Conservation (phyloP, 306 rosid genomes). For the Cicer yamashitae region DNA sequence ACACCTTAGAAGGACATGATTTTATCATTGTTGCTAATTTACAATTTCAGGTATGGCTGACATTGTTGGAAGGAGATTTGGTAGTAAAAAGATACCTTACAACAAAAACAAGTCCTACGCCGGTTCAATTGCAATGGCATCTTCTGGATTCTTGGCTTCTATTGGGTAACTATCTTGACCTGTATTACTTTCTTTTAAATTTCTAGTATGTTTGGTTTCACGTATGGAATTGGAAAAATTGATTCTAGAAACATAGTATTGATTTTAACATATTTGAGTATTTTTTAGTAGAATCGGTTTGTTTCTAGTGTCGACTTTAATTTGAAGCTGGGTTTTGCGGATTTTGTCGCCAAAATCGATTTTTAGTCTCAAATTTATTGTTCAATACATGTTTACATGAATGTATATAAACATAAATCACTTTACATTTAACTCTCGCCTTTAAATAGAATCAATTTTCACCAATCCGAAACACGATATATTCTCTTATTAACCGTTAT, state of each 20-base stretch:
- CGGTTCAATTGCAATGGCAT: slow-evolving; percentile 89
- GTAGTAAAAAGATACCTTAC: slow-evolving; percentile 69
- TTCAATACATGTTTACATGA: background rate
- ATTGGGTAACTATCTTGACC: slow-evolving; percentile 61
- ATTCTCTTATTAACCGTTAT: background rate
- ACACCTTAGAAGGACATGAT: background rate
- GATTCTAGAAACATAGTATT: too few relatives aligned
- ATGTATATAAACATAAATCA: background rate
- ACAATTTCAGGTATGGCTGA: slow-evolving; percentile 84
- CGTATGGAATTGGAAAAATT: too few relatives aligned
- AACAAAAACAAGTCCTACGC: slow-evolving; percentile 79
- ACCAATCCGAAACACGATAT: too few relatives aligned
- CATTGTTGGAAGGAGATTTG: slow-evolving; percentile 80
- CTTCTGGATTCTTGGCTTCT: slow-evolving; percentile 76
- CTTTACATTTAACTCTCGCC: background rate
- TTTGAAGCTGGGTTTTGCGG: too few relatives aligned
- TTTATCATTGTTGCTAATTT: slow-evolving; percentile 16
- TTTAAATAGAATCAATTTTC: too few relatives aligned
- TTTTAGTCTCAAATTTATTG: background rate
- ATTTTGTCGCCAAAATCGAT: background rate
- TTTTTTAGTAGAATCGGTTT: too few relatives aligned
- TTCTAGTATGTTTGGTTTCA: background rate
- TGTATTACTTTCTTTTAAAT: slow-evolving; percentile 35
- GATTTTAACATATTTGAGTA: too few relatives aligned
- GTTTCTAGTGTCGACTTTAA: too few relatives aligned